Conservation (phyloP, 148 eudicot genomes). For the Rhododendron kiyosumense region DNA sequence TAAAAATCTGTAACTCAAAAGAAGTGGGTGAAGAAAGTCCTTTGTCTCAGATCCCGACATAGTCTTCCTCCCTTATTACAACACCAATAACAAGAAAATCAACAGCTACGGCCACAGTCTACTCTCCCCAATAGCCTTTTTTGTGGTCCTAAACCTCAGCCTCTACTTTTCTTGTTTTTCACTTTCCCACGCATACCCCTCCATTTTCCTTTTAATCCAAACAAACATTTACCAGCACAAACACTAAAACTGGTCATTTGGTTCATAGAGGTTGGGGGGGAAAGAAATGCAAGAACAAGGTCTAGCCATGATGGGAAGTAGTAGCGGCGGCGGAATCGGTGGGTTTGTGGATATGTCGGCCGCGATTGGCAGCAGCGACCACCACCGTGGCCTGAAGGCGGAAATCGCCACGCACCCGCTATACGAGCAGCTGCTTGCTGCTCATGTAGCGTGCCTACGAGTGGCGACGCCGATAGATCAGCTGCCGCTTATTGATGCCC, state of each 20-base stretch:
- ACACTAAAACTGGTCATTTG: not conserved
- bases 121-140: not conserved
- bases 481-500: slow-evolving; percentile 72
- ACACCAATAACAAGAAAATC: slow-evolving; percentile 4
- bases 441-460: slow-evolving; percentile 81
- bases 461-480: slow-evolving; percentile 98
- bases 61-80: not conserved
- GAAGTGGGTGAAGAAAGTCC: slow-evolving; percentile 25
- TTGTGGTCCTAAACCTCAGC: slow-evolving; percentile 41
- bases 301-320: slow-evolving; percentile 48
- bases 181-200: slow-evolving; percentile 10
- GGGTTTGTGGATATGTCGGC: slow-evolving; percentile 25
- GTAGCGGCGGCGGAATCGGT: slow-evolving; percentile 28
- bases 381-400: slow-evolving; percentile 43
- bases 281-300: slow-evolving; percentile 67
- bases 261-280: not conserved
- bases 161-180: not conserved
- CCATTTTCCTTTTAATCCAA: not conserved
- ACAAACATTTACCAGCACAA: not conserved
- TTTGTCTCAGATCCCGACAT: slow-evolving; percentile 40
- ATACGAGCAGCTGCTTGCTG: slow-evolving; percentile 75
- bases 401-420: slow-evolving; percentile 75
- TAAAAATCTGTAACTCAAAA: slow-evolving; percentile 28
- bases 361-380: slow-evolving; percentile 27
- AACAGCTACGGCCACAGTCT: slow-evolving; percentile 4